phyloP scores from a whole-genome alignment of 108 stramenopile species.

The Heterococcus sp. region DNA sequence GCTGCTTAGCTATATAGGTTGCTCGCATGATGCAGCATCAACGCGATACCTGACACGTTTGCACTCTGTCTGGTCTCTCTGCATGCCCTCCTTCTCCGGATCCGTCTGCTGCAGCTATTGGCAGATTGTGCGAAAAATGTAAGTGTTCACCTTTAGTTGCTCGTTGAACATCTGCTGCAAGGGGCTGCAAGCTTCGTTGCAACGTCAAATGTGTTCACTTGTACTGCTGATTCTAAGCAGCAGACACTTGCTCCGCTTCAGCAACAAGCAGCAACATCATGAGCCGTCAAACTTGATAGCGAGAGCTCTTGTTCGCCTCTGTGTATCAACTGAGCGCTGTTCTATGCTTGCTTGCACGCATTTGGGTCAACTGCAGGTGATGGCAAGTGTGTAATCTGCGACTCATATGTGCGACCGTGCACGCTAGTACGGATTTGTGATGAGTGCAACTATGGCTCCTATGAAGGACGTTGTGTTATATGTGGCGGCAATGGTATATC shows the following conservation, averaged over 20 bases:
- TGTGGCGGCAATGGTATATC: slow-evolving; percentile 92
- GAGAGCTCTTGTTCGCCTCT: not conserved
- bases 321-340: not conserved
- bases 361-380: slow-evolving; percentile 53
- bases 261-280: not conserved
- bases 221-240: not conserved
- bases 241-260: not conserved
- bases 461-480: slow-evolving; percentile 87
- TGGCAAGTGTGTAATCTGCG: slow-evolving; percentile 94
- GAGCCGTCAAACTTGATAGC: not conserved
- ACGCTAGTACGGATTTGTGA: slow-evolving; percentile 86
- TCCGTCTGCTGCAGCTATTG: slow-evolving; percentile 61
- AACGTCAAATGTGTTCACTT: not conserved
- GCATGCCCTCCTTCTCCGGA: not conserved
- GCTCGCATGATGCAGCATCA: no score
- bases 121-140: slow-evolving; percentile 95
- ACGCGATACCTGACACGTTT: no score
- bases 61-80: not conserved
- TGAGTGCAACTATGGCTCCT: slow-evolving; percentile 96
- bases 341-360: not conserved
- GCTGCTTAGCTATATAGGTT: no score
- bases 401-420: slow-evolving; percentile 90
- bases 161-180: no score
- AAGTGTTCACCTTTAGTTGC: slow-evolving; percentile 23
- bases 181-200: no score